Conservation (phyloP, 2,329 filamentous ascomycete species). For the Aspergillus proliferans region DNA sequence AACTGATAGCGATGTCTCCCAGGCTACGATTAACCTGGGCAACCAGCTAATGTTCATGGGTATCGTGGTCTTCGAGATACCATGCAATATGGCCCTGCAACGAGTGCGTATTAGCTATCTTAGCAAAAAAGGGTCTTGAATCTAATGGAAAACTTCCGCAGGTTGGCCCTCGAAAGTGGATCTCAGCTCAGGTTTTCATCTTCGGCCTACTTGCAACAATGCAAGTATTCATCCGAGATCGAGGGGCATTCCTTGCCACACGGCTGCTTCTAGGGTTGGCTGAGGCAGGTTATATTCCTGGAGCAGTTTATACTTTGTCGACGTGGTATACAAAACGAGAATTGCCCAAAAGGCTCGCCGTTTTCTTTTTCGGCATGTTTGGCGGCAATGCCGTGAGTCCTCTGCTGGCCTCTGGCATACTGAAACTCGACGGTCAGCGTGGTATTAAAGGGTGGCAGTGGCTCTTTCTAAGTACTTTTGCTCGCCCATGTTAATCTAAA, state of each 20-base stretch:
- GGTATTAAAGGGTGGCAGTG: neutral
- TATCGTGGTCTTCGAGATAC: neutral
- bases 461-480: neutral
- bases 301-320: neutral
- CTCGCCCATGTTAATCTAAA: neutral
- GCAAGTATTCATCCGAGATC: slow-evolving; percentile 41
- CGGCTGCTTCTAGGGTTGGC: neutral
- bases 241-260: slow-evolving; percentile 25
- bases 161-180: neutral
- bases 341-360: neutral
- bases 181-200: neutral
- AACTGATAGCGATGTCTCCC: slow-evolving; percentile 25
- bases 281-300: neutral
- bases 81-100: neutral
- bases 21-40: neutral
- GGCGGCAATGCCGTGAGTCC: neutral
- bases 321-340: neutral
- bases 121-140: neutral
- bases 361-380: neutral
- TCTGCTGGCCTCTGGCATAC: neutral
- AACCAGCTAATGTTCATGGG: neutral
- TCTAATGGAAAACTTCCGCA: neutral
- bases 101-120: neutral
- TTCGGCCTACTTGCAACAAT: neutral
- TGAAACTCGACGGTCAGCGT: neutral